These are phyloP conservation scores for Quercus phellos DNA, from an alignment of 331 rosid genomes.

Conservation along the genomic window DNA sequence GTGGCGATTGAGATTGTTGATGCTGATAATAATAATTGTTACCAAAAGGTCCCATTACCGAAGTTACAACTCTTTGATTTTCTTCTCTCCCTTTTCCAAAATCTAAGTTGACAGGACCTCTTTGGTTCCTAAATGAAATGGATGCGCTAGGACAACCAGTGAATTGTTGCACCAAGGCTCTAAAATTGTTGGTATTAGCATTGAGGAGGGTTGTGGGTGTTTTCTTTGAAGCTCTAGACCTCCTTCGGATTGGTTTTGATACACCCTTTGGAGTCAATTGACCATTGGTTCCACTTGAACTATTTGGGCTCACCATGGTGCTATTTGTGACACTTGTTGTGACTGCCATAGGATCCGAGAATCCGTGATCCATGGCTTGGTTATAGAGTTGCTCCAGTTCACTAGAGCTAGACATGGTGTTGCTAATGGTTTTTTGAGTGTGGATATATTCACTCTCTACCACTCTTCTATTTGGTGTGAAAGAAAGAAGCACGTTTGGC, in stretches of 20 bases:
- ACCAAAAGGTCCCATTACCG: conserved; percentile 11
- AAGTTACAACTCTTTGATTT: conserved; percentile 14
- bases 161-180: conserved; percentile 72
- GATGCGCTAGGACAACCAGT: conserved; percentile 53
- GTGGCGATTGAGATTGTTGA: conserved; percentile 31
- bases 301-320: conserved; percentile 12
- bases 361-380: conserved; percentile 24
- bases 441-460: too few species aligned
- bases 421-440: conserved; percentile 9
- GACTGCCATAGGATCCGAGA: conserved; percentile 21
- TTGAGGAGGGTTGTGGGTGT: conserved; percentile 74
- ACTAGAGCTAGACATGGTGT: conserved; percentile 22
- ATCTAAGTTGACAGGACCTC: conserved; percentile 77
- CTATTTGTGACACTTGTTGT: conserved; percentile 18
- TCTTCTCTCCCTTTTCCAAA: conserved; percentile 40
- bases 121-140: conserved; percentile 45
- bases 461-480: neutral
- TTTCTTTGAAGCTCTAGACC: conserved; percentile 70
- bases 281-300: conserved; percentile 3
- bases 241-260: conserved; percentile 46
- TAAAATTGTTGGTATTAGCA: conserved; percentile 66
- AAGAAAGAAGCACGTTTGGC: conserved; percentile 8
- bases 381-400: conserved; percentile 48
- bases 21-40: conserved; percentile 11
- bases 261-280: conserved; percentile 35